Conservation (phyloP, 2,329 filamentous ascomycete genomes). For the Neoascochyta sp. region DNA sequence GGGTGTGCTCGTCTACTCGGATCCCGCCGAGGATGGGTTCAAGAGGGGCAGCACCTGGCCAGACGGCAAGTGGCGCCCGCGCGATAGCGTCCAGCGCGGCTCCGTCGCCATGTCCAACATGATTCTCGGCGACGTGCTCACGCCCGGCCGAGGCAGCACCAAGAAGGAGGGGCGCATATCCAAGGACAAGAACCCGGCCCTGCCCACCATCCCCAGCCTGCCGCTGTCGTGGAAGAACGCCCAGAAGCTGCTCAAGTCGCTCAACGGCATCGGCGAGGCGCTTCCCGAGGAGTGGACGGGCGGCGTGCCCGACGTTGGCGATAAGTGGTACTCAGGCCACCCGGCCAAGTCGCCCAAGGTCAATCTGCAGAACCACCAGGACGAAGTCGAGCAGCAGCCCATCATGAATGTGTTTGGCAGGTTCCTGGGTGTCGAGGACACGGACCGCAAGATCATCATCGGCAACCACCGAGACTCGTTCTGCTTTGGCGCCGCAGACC, state of each 20-base stretch:
- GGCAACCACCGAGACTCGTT: slow-evolving; percentile 93
- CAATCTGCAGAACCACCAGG: slow-evolving; percentile 79
- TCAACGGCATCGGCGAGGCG: slow-evolving; percentile 70
- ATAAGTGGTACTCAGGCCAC: slow-evolving; percentile 82
- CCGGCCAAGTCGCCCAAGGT: slow-evolving; percentile 66
- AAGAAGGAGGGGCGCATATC: slow-evolving; percentile 63
- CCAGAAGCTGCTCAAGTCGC: slow-evolving; percentile 67
- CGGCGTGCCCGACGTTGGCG: slow-evolving; percentile 65
- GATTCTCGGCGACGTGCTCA: slow-evolving; percentile 87
- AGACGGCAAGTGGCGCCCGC: slow-evolving; percentile 73
- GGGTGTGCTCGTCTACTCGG: slow-evolving; percentile 89
- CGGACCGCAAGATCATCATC: slow-evolving; percentile 77
- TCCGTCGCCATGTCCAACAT: slow-evolving; percentile 76
- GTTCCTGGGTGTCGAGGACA: slow-evolving; percentile 79
- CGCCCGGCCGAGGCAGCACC: slow-evolving; percentile 77
- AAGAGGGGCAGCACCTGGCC: slow-evolving; percentile 69
- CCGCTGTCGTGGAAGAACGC: slow-evolving; percentile 90
- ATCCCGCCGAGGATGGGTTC: slow-evolving; percentile 82
- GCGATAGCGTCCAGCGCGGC: slow-evolving; percentile 77
- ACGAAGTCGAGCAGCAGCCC: slow-evolving; percentile 74
- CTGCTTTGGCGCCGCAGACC: slow-evolving; percentile 82
- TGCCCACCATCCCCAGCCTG: slow-evolving; percentile 82
- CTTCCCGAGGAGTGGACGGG: slow-evolving; percentile 71
- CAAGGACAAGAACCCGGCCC: slow-evolving; percentile 65
- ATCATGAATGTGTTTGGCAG: slow-evolving; percentile 91